These are phyloP conservation scores for Wilhelminamyces savonicus DNA, from an alignment of 805 yeast genomes.

Conservation along the genomic window DNA sequence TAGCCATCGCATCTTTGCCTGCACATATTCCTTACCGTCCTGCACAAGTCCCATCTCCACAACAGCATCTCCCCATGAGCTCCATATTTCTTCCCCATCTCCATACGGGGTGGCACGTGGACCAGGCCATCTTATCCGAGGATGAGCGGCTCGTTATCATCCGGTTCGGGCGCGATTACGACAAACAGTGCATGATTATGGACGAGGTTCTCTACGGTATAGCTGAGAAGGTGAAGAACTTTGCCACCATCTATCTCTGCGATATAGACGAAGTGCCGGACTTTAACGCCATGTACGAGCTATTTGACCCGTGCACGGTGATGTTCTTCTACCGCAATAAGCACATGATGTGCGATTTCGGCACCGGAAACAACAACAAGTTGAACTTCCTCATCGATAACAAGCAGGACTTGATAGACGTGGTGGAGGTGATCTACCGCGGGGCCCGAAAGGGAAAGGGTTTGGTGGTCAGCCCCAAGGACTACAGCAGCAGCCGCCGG, in stretches of 20 bases:
- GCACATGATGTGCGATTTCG: conserved; percentile 98
- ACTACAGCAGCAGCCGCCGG: conserved; percentile 37
- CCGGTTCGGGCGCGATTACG: conserved; percentile 78
- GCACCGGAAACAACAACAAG: conserved; percentile 96
- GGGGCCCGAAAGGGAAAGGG: conserved; percentile 95
- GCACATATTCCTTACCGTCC: too few relatives aligned
- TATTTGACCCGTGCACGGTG: conserved; percentile 83
- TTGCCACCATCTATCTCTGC: conserved; percentile 83
- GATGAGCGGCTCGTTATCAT: conserved; percentile 83
- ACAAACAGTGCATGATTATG: conserved; percentile 79
- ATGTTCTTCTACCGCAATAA: conserved; percentile 93
- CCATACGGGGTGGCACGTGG: conserved; percentile 64
- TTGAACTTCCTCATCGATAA: conserved; percentile 70
- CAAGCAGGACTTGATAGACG: conserved; percentile 86
- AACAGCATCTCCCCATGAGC: too few relatives aligned
- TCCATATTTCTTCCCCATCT: conserved; percentile 15
- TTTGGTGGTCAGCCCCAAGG: conserved; percentile 77
- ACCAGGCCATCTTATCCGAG: conserved; percentile 90
- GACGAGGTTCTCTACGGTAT: conserved; percentile 78
- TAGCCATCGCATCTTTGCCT: too few relatives aligned
- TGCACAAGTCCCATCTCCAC: too few relatives aligned
- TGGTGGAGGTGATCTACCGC: conserved; percentile 80
- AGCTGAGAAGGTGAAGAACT: conserved; percentile 79
- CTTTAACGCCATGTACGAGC: conserved; percentile 81
- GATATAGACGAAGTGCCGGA: conserved; percentile 88